A percentile compares a stretch with the other conserved stretches of the same genome.
Conservation (phyloP, 345 rosid species). For the Lepidium africanum region DNA sequence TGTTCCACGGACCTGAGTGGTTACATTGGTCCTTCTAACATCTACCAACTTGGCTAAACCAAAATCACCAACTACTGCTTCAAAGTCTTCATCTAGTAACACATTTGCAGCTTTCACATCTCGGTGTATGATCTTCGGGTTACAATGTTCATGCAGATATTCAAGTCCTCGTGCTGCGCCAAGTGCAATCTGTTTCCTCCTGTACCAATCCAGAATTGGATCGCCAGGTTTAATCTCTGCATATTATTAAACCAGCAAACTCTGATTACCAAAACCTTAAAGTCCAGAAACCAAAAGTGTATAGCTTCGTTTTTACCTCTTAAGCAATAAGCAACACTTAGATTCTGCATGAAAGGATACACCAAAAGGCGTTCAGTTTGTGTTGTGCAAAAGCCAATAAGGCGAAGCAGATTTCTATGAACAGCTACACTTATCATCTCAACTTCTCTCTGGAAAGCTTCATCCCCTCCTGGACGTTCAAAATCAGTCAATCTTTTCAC, state of each 20-base stretch:
- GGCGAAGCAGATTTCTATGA: slow-evolving; percentile 27
- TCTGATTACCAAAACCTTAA: not conserved
- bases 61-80: slow-evolving; percentile 98
- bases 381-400: slow-evolving; percentile 32
- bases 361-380: slow-evolving; percentile 45
- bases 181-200: slow-evolving; percentile 74
- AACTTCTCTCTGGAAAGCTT: slow-evolving; percentile 31
- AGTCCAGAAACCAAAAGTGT: not conserved
- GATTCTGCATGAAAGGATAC: slow-evolving; percentile 93
- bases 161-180: slow-evolving; percentile 96
- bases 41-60: slow-evolving; percentile 95
- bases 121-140: slow-evolving; percentile 93
- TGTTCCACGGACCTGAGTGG: slow-evolving; percentile 97
- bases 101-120: slow-evolving; percentile 98
- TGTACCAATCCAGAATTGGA: slow-evolving; percentile 69
- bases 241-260: not conserved
- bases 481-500: slow-evolving; percentile 32
- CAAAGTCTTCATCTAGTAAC: slow-evolving; percentile 85
- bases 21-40: slow-evolving; percentile 77
- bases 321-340: slow-evolving; percentile 78
- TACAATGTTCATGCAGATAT: slow-evolving; percentile 97
- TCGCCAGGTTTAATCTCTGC: slow-evolving; percentile 82
- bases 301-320: slow-evolving; percentile 45
- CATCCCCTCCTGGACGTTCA: slow-evolving; percentile 32
- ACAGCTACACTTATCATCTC: slow-evolving; percentile 35